Conservation (phyloP, 495 filamentous ascomycete species). For the Tuber borchii region DNA sequence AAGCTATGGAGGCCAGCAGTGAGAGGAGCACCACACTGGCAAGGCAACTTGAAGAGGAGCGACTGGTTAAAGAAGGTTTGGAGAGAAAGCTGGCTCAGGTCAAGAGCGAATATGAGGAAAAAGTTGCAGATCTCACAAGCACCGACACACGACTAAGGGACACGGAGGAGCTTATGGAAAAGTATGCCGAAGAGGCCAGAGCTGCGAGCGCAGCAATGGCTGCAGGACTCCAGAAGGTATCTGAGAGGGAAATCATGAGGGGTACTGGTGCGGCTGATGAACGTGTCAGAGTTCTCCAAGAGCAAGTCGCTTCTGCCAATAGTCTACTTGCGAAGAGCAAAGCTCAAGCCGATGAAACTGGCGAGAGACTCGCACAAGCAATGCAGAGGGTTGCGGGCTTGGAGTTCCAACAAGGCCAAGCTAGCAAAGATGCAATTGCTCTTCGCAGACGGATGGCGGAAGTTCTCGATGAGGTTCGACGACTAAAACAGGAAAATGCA, state of each 20-base stretch:
- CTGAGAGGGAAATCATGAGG: conserved; percentile 49
- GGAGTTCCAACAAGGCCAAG: conserved; percentile 94
- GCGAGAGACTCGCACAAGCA: conserved; percentile 80
- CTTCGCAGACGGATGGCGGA: conserved; percentile 83
- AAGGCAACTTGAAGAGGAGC: conserved; percentile 77
- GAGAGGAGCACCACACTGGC: conserved; percentile 70
- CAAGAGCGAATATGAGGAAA: conserved; percentile 76
- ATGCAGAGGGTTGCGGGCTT: conserved; percentile 94
- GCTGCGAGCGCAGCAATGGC: conserved; percentile 79
- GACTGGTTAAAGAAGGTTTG: conserved; percentile 64
- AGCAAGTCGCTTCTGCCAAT: conserved; percentile 71
- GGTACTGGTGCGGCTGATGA: conserved; percentile 59
- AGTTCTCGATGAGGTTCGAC: conserved; percentile 70
- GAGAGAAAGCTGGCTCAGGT: conserved; percentile 74
- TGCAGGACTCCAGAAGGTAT: conserved; percentile 69
- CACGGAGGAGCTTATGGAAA: conserved; percentile 85
- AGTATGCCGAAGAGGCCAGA: conserved; percentile 75
- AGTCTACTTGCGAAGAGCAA: conserved; percentile 78
- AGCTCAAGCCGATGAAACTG: conserved; percentile 76
- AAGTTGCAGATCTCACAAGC: conserved; percentile 69
- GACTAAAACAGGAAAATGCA: conserved; percentile 64
- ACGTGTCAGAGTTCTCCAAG: conserved; percentile 68
- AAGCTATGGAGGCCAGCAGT: conserved; percentile 69
- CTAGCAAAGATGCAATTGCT: conserved; percentile 81
- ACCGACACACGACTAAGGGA: conserved; percentile 68